Percentiles rank a stretch among this genome's conserved stretches.
Evolutionary conservation across 2,329 filamentous ascomycete species (phyloP).

Genomic region (Penicillium sp.): DNA sequence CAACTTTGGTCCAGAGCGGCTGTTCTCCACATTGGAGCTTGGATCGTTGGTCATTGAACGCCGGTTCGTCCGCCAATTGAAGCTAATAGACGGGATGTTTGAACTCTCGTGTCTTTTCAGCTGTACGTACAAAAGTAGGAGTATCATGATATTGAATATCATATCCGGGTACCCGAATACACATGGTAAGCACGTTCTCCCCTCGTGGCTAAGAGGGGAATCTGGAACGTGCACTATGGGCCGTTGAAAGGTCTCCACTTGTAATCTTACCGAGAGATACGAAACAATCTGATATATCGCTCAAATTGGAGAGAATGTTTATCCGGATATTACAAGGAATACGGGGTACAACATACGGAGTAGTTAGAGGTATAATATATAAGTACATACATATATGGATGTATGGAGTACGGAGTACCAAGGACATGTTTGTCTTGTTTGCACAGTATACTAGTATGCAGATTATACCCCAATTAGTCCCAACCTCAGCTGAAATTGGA

Average conservation of each 20-base stretch:
- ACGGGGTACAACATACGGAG: too few relatives aligned
- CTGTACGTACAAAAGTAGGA: too few relatives aligned
- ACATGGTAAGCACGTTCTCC: conserved; percentile 4
- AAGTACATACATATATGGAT: too few relatives aligned
- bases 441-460: neutral
- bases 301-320: neutral
- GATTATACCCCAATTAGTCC: neutral
- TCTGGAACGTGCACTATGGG: conserved; percentile 17
- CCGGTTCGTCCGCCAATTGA: conserved; percentile 15
- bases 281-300: neutral
- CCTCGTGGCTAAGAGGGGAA: neutral
- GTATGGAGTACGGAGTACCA: too few relatives aligned
- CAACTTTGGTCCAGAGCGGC: conserved; percentile 9
- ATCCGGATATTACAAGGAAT: too few relatives aligned
- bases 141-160: too few relatives aligned
- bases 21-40: conserved; percentile 21
- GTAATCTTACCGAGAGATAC: neutral
- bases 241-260: conserved; percentile 17
- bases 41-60: conserved; percentile 9
- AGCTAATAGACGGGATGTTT: conserved; percentile 15
- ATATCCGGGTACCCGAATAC: too few relatives aligned
- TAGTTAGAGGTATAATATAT: too few relatives aligned
- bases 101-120: too few relatives aligned
- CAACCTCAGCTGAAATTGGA: neutral
- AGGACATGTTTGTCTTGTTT: neutral